Conservation (phyloP, 441 rosid species). For the Manihot esculenta region DNA sequence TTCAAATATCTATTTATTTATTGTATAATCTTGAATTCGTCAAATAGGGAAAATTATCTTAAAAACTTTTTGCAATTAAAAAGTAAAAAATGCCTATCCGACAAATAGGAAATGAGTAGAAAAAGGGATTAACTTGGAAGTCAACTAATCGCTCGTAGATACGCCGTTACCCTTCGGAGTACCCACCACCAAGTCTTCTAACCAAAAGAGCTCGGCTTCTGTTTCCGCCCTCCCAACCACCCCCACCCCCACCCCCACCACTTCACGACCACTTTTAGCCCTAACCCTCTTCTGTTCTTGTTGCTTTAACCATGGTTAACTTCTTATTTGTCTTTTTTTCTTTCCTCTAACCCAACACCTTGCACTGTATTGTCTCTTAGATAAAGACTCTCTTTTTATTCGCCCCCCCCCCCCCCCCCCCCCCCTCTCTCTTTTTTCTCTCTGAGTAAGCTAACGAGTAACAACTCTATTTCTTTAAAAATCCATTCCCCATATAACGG, state of each 20-base stretch:
- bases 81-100: background rate
- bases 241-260: background rate
- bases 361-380: constrained; percentile 14
- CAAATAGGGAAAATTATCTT: too few species aligned
- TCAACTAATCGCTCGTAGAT: background rate
- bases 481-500: constrained; percentile 27
- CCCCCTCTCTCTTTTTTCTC: too few species aligned
- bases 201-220: background rate
- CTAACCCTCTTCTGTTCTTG: background rate
- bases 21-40: too few species aligned
- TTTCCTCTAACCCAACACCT: background rate
- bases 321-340: constrained; percentile 8
- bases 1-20: too few species aligned
- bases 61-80: too few species aligned
- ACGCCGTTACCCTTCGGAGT: constrained; percentile 14
- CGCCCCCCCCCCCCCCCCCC: too few species aligned
- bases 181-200: background rate
- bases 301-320: constrained; percentile 16
- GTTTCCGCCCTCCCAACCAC: background rate
- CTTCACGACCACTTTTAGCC: background rate
- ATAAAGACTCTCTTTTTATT: constrained; percentile 17
- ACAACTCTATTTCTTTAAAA: constrained; percentile 22
- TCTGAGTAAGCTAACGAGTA: background rate
- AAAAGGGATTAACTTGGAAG: background rate
- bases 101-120: background rate